phyloP scores from a whole-genome alignment of 495 filamentous ascomycete genomes.

The Acidiella bohemica region DNA sequence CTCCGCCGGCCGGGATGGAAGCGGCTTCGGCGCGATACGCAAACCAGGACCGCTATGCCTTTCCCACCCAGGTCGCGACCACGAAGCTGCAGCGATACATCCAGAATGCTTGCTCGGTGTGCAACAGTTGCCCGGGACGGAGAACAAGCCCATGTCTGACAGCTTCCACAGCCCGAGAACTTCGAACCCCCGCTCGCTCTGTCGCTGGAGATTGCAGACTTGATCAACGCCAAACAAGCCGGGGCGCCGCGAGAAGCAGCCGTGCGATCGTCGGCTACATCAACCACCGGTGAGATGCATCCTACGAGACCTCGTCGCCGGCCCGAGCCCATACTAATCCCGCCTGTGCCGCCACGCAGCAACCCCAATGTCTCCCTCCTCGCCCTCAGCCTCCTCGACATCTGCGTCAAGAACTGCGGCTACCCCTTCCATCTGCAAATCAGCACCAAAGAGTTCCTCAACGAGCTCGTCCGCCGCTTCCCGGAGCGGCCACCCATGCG shows the following conservation, averaged over 20 bases:
- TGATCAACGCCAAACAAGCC: slow-evolving; percentile 97
- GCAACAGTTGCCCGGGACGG: too few species aligned
- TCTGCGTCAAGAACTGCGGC: slow-evolving; percentile 98
- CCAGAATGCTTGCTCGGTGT: slow-evolving; percentile 84
- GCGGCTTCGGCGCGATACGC: slow-evolving; percentile 90
- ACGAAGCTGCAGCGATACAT: slow-evolving; percentile 90
- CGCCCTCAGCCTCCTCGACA: slow-evolving; percentile 80
- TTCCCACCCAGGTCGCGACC: slow-evolving; percentile 59
- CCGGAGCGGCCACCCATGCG: slow-evolving; percentile 84
- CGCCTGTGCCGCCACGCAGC: slow-evolving; percentile 87
- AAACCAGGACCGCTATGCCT: slow-evolving; percentile 86
- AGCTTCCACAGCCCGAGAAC: too few species aligned
- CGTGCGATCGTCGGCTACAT: too few species aligned
- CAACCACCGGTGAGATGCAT: too few species aligned
- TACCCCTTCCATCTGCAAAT: slow-evolving; percentile 99
- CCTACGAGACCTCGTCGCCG: too few species aligned
- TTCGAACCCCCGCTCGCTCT: slow-evolving; percentile 94
- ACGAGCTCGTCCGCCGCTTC: slow-evolving; percentile 92
- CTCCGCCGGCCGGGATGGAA: slow-evolving; percentile 47
- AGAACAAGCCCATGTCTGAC: too few species aligned
- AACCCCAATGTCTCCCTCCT: slow-evolving; percentile 89
- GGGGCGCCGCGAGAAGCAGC: slow-evolving; percentile 93
- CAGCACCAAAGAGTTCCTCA: slow-evolving; percentile 95
- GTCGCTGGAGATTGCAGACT: slow-evolving; percentile 89
- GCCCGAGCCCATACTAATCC: too few species aligned